Conservation (phyloP, 2,329 filamentous ascomycete species). For the Trichoderma asperellum region DNA sequence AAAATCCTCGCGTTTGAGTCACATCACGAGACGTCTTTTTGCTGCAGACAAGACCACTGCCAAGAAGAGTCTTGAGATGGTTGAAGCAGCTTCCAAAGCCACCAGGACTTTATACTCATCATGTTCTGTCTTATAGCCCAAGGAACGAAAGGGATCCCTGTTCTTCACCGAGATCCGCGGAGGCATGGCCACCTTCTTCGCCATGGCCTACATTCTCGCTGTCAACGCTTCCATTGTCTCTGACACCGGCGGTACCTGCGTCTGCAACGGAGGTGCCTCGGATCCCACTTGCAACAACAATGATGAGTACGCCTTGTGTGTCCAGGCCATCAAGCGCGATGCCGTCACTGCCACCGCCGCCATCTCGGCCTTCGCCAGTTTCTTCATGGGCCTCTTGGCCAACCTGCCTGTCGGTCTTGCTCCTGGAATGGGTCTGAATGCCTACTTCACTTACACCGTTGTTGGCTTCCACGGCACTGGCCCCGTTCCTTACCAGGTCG, state of each 20-base stretch:
- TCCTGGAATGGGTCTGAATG: slow-evolving; percentile 68
- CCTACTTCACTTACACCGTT: slow-evolving; percentile 78
- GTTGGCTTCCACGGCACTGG: slow-evolving; percentile 78
- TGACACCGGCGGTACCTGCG: slow-evolving; percentile 74
- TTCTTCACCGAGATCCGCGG: slow-evolving; percentile 86
- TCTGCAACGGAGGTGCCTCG: slow-evolving; percentile 61
- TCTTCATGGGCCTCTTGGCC: slow-evolving; percentile 81
- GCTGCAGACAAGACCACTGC: background rate
- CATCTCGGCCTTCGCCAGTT: slow-evolving; percentile 77
- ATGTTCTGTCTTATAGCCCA: slow-evolving; percentile 51
- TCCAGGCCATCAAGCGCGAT: slow-evolving; percentile 70
- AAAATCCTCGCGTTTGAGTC: background rate
- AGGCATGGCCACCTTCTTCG: slow-evolving; percentile 79
- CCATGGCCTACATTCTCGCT: slow-evolving; percentile 60
- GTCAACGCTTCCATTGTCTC: slow-evolving; percentile 60
- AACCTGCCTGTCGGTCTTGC: slow-evolving; percentile 62
- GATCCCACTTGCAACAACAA: slow-evolving; percentile 59
- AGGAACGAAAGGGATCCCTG: slow-evolving; percentile 71
- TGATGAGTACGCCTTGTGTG: slow-evolving; percentile 66
- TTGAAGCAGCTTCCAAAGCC: background rate
- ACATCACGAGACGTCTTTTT: slow-evolving; percentile 5
- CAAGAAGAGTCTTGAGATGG: background rate
- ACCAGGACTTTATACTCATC: background rate
- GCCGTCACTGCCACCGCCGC: slow-evolving; percentile 84
- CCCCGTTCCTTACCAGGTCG: slow-evolving; percentile 72